Evolutionary conservation across 2,329 filamentous ascomycete species (phyloP), one percentile per base, ranked within the genome.

Genomic region (Neofusicoccum laricinum): DNA sequence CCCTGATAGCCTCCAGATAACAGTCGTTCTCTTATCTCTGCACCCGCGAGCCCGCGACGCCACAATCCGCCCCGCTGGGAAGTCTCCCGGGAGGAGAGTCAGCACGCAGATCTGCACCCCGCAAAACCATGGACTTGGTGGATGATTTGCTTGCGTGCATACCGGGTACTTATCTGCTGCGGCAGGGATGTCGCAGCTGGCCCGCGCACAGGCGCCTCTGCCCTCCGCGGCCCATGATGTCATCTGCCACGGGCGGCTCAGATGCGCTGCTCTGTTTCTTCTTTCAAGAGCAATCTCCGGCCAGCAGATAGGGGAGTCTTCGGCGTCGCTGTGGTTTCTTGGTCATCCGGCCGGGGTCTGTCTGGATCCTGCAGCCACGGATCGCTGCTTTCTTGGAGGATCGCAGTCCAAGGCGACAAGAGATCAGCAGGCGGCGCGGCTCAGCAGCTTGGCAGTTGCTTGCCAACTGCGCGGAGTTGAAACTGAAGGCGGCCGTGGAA

Each of bases 11-110:
- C 25, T 30, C 25, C 25, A 30, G 25, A 30, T 59, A 46, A 59
- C 55, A 36, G 41, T 17, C 41, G 7, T 36, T 36, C n/a, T 11
- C 55, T 59, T 59, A 59, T 59, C 55, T 59, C 30, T 46, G 55
- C 53, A 8, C 53, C 21, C 21, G 10, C 21, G 7, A 32, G 30
- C 30, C 41, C n/a, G 30, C 21, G 15, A 8, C 41, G 55, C 55
- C 55, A 59, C 55, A n/a, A 21, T 19, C 55, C 41, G 41, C 41
- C 15, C 25, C 38, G 3, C 53, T 21, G 53, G 53, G 40, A 41
- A 58, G 38, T 10, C 11, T 41, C 51, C 36, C 11, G 15, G 38
- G 38, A 32, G 34, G 11, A 32, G 34, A 10, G 17, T 21, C 11
- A 32, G 36, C 21, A 4, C 15, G 36, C 25, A 40, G 38, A 32